phyloP scores from a whole-genome alignment of 2,329 filamentous ascomycete genomes.

The Aureobasidium pullulans region DNA sequence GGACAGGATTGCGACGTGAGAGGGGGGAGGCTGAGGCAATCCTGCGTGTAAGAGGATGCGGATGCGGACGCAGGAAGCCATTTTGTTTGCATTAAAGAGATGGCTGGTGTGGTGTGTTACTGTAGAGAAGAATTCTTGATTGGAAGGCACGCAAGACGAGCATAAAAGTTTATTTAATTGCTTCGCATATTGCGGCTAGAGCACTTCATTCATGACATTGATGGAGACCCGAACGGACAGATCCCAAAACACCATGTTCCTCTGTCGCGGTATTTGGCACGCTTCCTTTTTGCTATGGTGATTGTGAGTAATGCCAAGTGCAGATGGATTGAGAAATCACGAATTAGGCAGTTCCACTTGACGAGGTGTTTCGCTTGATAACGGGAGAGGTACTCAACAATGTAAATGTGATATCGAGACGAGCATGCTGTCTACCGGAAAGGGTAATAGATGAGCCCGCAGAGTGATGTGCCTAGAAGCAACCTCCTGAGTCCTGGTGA shows the following conservation, averaged over 20 bases:
- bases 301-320: neutral
- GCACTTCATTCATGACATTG: neutral
- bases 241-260: neutral
- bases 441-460: neutral
- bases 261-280: neutral
- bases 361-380: neutral
- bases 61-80: too few species aligned
- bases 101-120: neutral
- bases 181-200: neutral
- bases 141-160: neutral
- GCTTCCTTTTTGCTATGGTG: too few species aligned
- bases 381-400: neutral
- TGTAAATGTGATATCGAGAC: neutral
- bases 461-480: neutral
- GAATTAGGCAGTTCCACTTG: neutral
- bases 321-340: neutral
- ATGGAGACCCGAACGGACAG: neutral
- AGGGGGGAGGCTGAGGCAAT: neutral
- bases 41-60: neutral
- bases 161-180: constrained; percentile 5
- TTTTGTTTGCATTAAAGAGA: neutral
- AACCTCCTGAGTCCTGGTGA: too few species aligned
- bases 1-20: neutral
- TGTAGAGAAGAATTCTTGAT: neutral
- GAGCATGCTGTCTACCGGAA: neutral